Conservation (phyloP, 768 basidiomycete genomes). For the Naematelia aurantialba region DNA sequence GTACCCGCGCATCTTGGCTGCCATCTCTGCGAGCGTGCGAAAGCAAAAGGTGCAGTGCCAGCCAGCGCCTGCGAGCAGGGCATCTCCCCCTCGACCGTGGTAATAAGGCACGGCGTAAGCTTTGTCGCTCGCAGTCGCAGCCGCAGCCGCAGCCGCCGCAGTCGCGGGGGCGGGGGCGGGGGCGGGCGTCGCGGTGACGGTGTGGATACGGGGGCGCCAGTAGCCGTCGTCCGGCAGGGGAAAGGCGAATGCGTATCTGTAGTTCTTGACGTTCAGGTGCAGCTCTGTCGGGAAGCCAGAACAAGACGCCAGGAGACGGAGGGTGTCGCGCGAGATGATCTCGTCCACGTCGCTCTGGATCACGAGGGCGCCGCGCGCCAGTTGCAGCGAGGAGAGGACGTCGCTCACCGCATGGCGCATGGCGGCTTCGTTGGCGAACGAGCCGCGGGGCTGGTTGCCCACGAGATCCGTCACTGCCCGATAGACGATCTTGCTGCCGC, state of each 20-base stretch:
- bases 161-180: too few relatives aligned
- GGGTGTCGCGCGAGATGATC: conserved; percentile 24
- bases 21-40: conserved; percentile 22
- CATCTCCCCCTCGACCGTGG: conserved; percentile 15
- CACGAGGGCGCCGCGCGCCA: conserved; percentile 14
- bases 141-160: too few relatives aligned
- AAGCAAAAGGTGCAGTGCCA: conserved; percentile 39
- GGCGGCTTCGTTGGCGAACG: conserved; percentile 22
- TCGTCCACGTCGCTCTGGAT: conserved; percentile 27
- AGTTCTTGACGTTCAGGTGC: conserved; percentile 29
- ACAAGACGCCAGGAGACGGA: conserved; percentile 16
- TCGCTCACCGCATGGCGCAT: conserved; percentile 10
- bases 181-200: not conserved
- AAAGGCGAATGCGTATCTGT: conserved; percentile 22
- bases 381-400: conserved; percentile 7
- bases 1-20: conserved; percentile 33
- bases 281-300: conserved; percentile 12
- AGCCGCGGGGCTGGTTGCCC: conserved; percentile 13
- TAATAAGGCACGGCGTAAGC: conserved; percentile 10
- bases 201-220: conserved; percentile 19
- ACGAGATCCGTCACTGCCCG: conserved; percentile 9
- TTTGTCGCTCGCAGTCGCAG: too few relatives aligned
- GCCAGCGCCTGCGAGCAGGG: conserved; percentile 22
- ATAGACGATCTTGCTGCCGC: conserved; percentile 11
- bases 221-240: conserved; percentile 21